phyloP scores from a whole-genome alignment of 257 asterid species.

The Petunia axillaris region DNA sequence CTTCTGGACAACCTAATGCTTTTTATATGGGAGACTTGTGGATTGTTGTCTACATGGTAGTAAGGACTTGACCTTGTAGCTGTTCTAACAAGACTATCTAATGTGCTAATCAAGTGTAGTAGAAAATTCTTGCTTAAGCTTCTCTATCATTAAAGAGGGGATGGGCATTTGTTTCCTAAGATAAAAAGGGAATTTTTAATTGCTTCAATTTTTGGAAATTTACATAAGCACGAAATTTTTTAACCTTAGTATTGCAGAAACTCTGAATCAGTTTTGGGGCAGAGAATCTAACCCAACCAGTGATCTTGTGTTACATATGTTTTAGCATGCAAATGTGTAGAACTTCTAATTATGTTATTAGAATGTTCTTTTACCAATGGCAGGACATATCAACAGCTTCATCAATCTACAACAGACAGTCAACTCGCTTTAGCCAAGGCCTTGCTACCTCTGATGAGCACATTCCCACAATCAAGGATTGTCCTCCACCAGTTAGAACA shows the following conservation, averaged over 20 bases:
- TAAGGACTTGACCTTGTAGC: too few species aligned
- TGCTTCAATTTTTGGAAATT: too few species aligned
- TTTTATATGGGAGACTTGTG: neutral
- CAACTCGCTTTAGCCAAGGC: constrained; percentile 21
- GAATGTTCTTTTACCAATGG: neutral
- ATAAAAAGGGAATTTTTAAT: too few species aligned
- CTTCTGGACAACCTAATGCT: neutral
- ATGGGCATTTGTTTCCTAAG: too few species aligned
- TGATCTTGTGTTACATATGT: neutral
- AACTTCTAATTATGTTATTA: neutral
- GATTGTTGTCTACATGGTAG: too few species aligned
- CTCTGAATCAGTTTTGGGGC: neutral
- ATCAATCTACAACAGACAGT: constrained; percentile 27
- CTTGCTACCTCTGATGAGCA: neutral
- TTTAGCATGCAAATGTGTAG: neutral
- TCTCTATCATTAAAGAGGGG: too few species aligned
- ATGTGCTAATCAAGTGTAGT: too few species aligned
- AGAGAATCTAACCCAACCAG: neutral
- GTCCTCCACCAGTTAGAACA: constrained; percentile 24
- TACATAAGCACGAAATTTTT: too few species aligned
- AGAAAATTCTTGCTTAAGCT: too few species aligned
- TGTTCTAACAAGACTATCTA: too few species aligned
- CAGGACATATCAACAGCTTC: constrained; percentile 46
- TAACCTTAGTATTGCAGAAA: neutral
- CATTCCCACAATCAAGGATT: constrained; percentile 24